Evolutionary conservation across 805 yeast genomes (phyloP).

Genomic region (Spathaspora passalidarum): DNA sequence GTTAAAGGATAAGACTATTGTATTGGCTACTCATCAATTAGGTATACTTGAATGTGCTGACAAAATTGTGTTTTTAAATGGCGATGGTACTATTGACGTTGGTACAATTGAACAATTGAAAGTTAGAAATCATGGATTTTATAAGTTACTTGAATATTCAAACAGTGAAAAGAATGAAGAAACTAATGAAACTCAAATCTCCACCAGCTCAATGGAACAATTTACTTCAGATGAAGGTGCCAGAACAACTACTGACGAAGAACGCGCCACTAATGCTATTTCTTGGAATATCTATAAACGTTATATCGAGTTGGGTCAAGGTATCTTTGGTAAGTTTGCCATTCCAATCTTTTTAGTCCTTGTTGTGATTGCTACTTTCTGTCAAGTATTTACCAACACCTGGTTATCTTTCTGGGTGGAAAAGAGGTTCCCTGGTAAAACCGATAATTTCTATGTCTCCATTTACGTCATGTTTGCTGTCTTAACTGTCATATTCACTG

Average conservation of each 20-base stretch:
- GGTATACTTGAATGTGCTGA: constrained; percentile 38
- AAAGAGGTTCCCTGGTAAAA: constrained; percentile 22
- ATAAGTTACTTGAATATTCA: constrained; percentile 42
- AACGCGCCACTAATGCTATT: constrained; percentile 35
- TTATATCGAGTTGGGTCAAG: constrained; percentile 36
- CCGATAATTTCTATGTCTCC: constrained; percentile 33
- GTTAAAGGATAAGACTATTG: constrained; percentile 29
- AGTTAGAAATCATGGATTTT: constrained; percentile 43
- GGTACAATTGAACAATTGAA: constrained; percentile 33
- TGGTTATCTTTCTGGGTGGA: constrained; percentile 46
- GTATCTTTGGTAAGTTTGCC: constrained; percentile 32
- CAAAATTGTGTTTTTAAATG: constrained; percentile 35
- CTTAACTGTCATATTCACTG: constrained; percentile 37
- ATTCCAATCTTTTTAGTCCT: constrained; percentile 31
- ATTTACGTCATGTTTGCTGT: constrained; percentile 34
- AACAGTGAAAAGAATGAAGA: constrained; percentile 2
- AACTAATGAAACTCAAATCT: background rate
- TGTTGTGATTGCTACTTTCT: constrained; percentile 35
- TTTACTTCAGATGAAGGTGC: constrained; percentile 4
- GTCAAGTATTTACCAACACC: constrained; percentile 41
- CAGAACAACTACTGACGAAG: constrained; percentile 34
- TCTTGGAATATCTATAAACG: constrained; percentile 37
- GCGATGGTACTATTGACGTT: constrained; percentile 39
- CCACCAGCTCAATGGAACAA: constrained; percentile 1
- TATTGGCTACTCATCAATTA: constrained; percentile 44